These are phyloP conservation scores for Magnolia changhungtana DNA, from an alignment of 164 flowering plant genomes.

Conservation along the genomic window DNA sequence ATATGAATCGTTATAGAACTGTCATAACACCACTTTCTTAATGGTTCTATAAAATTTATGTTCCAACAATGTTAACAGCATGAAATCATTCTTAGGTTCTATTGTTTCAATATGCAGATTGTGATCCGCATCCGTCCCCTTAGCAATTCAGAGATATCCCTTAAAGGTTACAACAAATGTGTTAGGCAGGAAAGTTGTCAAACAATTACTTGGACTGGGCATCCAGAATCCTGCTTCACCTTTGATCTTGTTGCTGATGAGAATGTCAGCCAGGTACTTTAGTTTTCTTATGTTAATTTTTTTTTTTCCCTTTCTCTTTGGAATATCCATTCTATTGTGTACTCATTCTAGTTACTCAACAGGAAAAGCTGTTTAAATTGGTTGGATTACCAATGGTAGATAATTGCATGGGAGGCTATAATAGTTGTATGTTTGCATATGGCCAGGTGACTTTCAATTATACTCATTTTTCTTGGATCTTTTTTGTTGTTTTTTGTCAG, in stretches of 20 bases:
- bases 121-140: slow-evolving; percentile 92
- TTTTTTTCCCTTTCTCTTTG: background rate
- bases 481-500: background rate
- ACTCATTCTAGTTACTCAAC: slow-evolving; percentile 13
- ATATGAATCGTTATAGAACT: too few relatives aligned
- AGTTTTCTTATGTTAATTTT: background rate
- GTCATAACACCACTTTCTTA: too few relatives aligned
- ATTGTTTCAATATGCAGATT: slow-evolving; percentile 43
- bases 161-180: slow-evolving; percentile 77
- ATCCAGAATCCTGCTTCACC: slow-evolving; percentile 91
- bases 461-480: background rate
- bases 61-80: background rate
- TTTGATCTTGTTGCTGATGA: slow-evolving; percentile 97
- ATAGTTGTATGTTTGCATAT: slow-evolving; percentile 99
- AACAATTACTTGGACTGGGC: slow-evolving; percentile 85
- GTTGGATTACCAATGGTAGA: slow-evolving; percentile 99
- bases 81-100: background rate
- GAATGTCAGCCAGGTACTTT: slow-evolving; percentile 74
- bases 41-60: too few relatives aligned
- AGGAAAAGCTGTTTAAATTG: slow-evolving; percentile 91
- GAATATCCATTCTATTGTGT: background rate
- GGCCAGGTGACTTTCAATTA: slow-evolving; percentile 62
- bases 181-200: slow-evolving; percentile 79
- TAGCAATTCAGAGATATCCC: slow-evolving; percentile 66
- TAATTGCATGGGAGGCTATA: slow-evolving; percentile 90